phyloP scores from a whole-genome alignment of 2,329 filamentous ascomycete species.

The Fusarium lateritium region DNA sequence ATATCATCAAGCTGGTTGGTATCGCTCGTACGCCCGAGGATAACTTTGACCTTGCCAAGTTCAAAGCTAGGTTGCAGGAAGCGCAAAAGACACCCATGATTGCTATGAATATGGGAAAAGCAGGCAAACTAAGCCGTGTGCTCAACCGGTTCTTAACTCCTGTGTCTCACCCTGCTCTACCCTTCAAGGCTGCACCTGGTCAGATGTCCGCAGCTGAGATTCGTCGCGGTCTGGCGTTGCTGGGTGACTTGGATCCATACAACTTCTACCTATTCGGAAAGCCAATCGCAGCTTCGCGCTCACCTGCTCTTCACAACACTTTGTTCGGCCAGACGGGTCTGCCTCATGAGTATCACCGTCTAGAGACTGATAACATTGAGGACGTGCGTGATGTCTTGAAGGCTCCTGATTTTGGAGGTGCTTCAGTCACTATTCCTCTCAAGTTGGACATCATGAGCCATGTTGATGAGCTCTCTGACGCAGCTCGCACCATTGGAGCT shows the following conservation, averaged over 20 bases:
- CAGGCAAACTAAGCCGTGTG: constrained; percentile 90
- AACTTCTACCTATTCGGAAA: constrained; percentile 91
- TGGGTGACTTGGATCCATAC: constrained; percentile 82
- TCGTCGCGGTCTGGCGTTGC: constrained; percentile 79
- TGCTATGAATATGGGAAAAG: constrained; percentile 93
- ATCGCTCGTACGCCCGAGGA: constrained; percentile 82
- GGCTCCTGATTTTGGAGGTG: constrained; percentile 85
- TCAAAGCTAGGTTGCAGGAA: constrained; percentile 81
- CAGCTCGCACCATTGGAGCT: constrained; percentile 87
- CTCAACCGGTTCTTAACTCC: constrained; percentile 95
- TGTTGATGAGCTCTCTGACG: constrained; percentile 83
- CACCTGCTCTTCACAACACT: constrained; percentile 90
- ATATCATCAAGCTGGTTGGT: constrained; percentile 95
- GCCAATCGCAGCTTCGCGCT: constrained; percentile 86
- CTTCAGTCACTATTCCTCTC: constrained; percentile 94
- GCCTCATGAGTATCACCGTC: constrained; percentile 83
- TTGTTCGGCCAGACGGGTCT: constrained; percentile 84
- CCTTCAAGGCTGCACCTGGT: constrained; percentile 93
- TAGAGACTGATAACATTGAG: constrained; percentile 78
- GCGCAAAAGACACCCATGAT: constrained; percentile 89
- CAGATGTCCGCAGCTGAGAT: constrained; percentile 94
- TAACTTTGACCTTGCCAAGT: constrained; percentile 87
- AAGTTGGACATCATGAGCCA: constrained; percentile 89
- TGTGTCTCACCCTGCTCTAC: constrained; percentile 89
- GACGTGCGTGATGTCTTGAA: constrained; percentile 77